Base-by-base conservation (phyloP, 352 stramenopile genomes). In the Phytophthora sojae region DNA sequence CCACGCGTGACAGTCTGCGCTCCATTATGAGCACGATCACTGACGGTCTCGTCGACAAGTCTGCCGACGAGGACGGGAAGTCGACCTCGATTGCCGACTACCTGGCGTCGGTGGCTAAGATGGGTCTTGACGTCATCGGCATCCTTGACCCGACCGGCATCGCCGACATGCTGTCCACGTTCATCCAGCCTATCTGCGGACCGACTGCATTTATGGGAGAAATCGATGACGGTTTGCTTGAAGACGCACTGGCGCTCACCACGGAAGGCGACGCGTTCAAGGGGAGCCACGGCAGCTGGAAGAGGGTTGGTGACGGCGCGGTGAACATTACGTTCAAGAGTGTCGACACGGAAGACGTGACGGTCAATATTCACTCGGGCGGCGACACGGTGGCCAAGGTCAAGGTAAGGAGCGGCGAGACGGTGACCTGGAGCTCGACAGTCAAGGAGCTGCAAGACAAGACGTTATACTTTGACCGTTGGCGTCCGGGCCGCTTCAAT, bases 161-260 rank as follows among this genome's bases (percentile, higher is more conserved):
- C 35, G 78, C 74, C 5, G 61, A 60, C 11, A 75, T 90, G 69
- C 70, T 76, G 14, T 68, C 79, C 37, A 80, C 77, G 25, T 90
- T 81, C 64, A 81, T 88, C 19, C 77, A 90, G 66, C 77, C 77
- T 0, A 83, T 90, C 44, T 90, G 82, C 25, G 80, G 80, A 21
- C 80, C 80, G 0, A 88, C 82, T 1, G 56, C 75, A 0, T 79
- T 85, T 51, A 47, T 87, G 11, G 77, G 80, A 3, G 71, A 86
- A 52, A 84, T 90, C 44, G 82, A 90, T 35, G 76, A 83, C 17
- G 82, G 82, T 2, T 63, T 60, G 0, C 62, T 81, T 1, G 64
- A 65, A 0, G 57, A 82, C 12, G 80, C 82, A 1, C 53, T 90
- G 6, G 82, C 77, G 6, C 64, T 90, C 21, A 75, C 61, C 17